Evolutionary conservation across 2,329 filamentous ascomycete genomes (phyloP), one percentile per base, ranked within the genome.

Genomic region (Aspergillus awamori): DNA sequence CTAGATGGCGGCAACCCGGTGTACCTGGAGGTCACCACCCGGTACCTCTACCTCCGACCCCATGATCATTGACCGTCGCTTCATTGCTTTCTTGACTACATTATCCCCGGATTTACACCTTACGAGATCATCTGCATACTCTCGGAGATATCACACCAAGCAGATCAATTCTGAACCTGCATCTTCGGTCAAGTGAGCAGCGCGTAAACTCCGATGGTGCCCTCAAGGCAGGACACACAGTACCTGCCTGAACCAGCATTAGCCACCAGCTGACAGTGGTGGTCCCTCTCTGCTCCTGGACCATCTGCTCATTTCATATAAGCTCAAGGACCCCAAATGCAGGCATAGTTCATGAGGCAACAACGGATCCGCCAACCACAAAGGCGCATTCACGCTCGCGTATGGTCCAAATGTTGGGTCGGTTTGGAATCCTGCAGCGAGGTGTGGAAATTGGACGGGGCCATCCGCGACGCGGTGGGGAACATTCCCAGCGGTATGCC

Each of bases 361-460:
- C 30, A 15, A 53, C 15, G 30, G 30, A 13, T 33, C 51, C 30
- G 51, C 20, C 51, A 30, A 53, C 36, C 51, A n/a, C 5, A 53
- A 11, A 20, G 17, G n/a, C 41, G 17, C 20, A 22, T 26, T 10
- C 2, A 45, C 20, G 41, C 41, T 49, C 47, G 33, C 22, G 47
- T 49, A 28, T 28, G 47, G 47, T 8, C 47, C 20, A 28, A 15
- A 38, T 33, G 17, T 38, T 53, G 30, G 47, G 51, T 5, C 51
- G 2, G 30, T 30, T 53, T 53, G 51, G 30, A 5, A 53, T 38
- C 13, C 15, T 38, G 51, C 30, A 38, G 51, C 36, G 17, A 22
- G 2, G 33, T 38, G 28, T 33, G 30, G 51, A 53, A 53, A 53
- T 53, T 53, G 28, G 51, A 22, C 20, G 51, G 51, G 51, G 51